Evolutionary conservation across 805 yeast species (phyloP), one percentile per base, ranked within the genome.

Genomic region (Blastobotrys chiropterorum): DNA sequence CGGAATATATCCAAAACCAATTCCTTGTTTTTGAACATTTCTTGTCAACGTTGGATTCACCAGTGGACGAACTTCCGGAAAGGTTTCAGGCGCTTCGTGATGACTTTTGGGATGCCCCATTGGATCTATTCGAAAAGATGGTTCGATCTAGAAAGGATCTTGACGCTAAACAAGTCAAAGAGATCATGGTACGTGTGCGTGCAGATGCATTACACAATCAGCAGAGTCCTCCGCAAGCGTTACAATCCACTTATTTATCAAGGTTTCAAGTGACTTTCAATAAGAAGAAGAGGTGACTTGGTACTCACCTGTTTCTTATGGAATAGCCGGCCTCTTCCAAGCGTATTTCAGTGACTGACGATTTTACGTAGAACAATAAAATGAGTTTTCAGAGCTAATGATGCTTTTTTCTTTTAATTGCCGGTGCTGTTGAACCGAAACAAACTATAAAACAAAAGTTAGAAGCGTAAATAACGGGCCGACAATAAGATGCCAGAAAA

Each of bases 41-140:
- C 52, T 72, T 82, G 64, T 85, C 82, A 44, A 67, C 83, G 47
- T 68, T 82, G 43, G 75, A 71, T 4, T 66, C 78, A 64, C 77
- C 59, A 2, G 68, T 72, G 6, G 75, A 72, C n/a, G 43, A 46
- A 8, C 70, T 82, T 21, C 60, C 76, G n/a, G 72, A 64, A 22
- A 73, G 78, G 51, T 86, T 90, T 82, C 74, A 73, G 61, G 80
- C 77, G 44, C 77, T 86, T 39, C 70, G 89, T 49, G 72, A 72
- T 11, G 77, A 77, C 41, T 89, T 83, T 71, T 83, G 88, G 70
- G 90, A 88, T 64, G 82, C 90, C 53, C 90, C 95, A 0, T 69
- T 83, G 5, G 83, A 79, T 48, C 78, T 89, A 61, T 74, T 90
- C 43, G 79, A 78, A 44, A 82, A 82, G 13, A 76, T 89, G 42